Base-by-base conservation (phyloP, 202 grass and related monocot species). In the Elaeis oleifera region DNA sequence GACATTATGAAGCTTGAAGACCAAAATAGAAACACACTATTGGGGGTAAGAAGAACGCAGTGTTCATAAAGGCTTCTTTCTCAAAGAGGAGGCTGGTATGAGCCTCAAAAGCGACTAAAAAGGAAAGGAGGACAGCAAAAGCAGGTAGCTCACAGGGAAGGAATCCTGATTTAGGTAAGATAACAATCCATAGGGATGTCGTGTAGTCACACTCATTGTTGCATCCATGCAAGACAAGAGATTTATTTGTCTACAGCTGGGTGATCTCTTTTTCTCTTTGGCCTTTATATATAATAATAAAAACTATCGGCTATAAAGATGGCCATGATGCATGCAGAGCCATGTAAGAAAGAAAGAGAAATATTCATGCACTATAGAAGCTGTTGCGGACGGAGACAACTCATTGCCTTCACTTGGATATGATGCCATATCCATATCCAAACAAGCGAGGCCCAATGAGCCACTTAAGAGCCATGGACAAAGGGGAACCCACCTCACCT, bases 181-280 rank as follows among this genome's bases (percentile, higher is more conserved):
- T 71, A 63, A 15, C 17, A 81, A 25, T 23, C 29, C 51, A 31
- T 63, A 64, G 65, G 74, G 9, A 64, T 44, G 60, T 59, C 74
- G 84, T 78, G 72, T 76, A 64, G 78, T 78, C 75, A 74, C 76
- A 74, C 65, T 79, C 74, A 75, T 24, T 75, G 90, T 87, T 90
- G 64, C 78, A 80, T 77, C 70, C 75, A 87, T 85, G 80, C 86
- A 82, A 85, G 90, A 87, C 90, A 90, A 87, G 71, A 61, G 80
- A 84, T 80, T 67, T 73, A 75, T 82, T 85, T 95, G 80, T 90
- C 86, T 82, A 87, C 75, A 76, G 71, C 72, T 68, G 64, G 70
- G 61, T 67, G 71, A 67, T 67, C 50, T 53, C 64, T 44, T 44
- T 36, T 9, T 8, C 36, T 44, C 16, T 31, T 52, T 22, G 60